Percentiles rank a stretch among this genome's conserved stretches.
These are phyloP conservation scores for Fraxinus angustifolia DNA, from an alignment of 305 asterid genomes.

Conservation along the genomic window DNA sequence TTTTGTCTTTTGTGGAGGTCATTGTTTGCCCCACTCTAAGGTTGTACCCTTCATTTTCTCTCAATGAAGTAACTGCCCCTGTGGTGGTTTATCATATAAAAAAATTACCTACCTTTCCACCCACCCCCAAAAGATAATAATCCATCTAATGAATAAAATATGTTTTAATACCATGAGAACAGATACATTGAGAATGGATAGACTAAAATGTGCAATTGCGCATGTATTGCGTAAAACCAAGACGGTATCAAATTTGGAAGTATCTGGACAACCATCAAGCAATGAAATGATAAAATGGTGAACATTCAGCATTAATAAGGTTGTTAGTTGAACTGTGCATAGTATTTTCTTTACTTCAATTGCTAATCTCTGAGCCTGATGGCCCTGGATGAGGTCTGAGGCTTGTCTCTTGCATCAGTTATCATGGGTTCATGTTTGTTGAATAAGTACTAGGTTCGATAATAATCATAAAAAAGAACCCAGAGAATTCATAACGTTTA, in stretches of 20 bases:
- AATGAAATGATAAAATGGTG: not conserved
- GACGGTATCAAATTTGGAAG: not conserved
- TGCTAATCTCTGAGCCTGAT: not conserved
- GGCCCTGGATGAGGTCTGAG: not conserved
- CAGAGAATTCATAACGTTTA: slow-evolving; percentile 29
- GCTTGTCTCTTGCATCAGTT: not conserved
- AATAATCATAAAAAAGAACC: slow-evolving; percentile 14
- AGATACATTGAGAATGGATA: not conserved
- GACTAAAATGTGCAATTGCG: not conserved
- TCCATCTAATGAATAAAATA: not conserved
- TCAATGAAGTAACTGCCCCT: not conserved
- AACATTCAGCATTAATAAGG: not conserved
- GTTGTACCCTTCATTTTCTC: not conserved
- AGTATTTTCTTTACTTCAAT: not conserved
- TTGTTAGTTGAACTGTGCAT: not conserved
- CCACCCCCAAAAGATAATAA: not conserved
- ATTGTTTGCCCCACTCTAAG: not conserved
- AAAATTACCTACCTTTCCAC: not conserved
- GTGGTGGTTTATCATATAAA: not conserved
- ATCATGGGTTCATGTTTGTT: not conserved
- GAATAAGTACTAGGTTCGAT: not conserved
- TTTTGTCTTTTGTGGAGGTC: not conserved
- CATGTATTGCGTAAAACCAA: not conserved
- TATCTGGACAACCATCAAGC: not conserved
- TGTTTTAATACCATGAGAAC: not conserved